Percentiles rank a stretch among this genome's conserved stretches.
Evolutionary conservation across 1,139 yeast species (phyloP).

Genomic region (Sugiyamaella novakii): DNA sequence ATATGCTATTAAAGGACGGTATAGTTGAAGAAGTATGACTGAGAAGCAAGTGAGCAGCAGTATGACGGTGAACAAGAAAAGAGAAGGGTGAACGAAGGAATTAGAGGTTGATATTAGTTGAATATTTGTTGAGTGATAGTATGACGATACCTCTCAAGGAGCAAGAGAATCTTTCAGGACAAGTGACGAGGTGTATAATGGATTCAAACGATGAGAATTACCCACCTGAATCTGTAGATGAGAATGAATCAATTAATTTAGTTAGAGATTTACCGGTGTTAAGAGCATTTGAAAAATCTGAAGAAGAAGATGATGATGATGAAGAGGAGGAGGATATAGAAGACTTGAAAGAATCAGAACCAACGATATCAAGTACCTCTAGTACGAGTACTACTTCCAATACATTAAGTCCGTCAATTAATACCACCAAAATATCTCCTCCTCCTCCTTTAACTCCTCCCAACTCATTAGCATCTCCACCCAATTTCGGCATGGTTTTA

Average conservation of each 20-base stretch:
- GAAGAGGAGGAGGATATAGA: constrained; percentile 4
- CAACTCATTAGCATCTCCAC: constrained; percentile 53
- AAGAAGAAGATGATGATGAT: constrained; percentile 5
- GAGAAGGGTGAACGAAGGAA: neutral
- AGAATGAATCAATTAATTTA: neutral
- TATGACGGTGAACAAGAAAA: too few species aligned
- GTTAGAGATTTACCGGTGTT: neutral
- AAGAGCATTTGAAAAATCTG: neutral
- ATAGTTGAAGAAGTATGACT: too few species aligned
- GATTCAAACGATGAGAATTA: neutral
- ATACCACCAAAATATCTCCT: too few species aligned
- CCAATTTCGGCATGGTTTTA: constrained; percentile 84
- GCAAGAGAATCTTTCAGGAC: too few species aligned
- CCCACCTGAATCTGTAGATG: neutral
- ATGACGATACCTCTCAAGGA: too few species aligned
- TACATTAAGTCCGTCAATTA: too few species aligned
- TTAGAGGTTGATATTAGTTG: too few species aligned
- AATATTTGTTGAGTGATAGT: too few species aligned
- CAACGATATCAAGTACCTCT: neutral
- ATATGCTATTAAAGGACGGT: constrained; percentile 1
- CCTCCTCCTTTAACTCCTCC: constrained; percentile 4
- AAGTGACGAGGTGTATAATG: too few species aligned
- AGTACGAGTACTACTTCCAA: too few species aligned
- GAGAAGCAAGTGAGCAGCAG: too few species aligned
- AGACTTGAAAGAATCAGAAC: neutral